Evolutionary conservation across 1,284 basidiomycete genomes (phyloP).

Genomic region (Mycosarcoma mackinlayi): DNA sequence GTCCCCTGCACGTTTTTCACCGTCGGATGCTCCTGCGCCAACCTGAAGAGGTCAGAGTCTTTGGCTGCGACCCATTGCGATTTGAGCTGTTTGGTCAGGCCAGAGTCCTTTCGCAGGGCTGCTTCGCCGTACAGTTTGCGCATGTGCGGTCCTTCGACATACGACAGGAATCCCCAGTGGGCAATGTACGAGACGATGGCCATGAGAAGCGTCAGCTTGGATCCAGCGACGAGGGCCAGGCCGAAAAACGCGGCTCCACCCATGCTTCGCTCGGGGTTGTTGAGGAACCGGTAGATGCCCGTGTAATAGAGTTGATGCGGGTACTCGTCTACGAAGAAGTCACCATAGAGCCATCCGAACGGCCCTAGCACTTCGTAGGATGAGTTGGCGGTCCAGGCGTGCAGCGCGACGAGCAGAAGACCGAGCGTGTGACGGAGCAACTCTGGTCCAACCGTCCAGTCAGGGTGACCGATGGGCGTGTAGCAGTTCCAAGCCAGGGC

Average conservation of each 20-base stretch:
- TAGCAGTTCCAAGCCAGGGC: conserved; percentile 61
- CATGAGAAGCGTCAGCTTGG: conserved; percentile 84
- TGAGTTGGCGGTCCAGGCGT: conserved; percentile 89
- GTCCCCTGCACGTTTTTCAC: conserved; percentile 90
- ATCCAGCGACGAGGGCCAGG: conserved; percentile 87
- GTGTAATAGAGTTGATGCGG: conserved; percentile 91
- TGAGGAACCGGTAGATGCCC: conserved; percentile 90
- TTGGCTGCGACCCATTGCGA: conserved; percentile 78
- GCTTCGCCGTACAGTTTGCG: conserved; percentile 87
- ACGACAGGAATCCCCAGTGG: conserved; percentile 69
- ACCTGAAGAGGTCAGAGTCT: conserved; percentile 72
- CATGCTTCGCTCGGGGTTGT: conserved; percentile 90
- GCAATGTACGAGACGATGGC: conserved; percentile 82
- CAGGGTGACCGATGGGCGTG: conserved; percentile 48
- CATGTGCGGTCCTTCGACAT: conserved; percentile 84
- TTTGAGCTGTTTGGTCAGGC: conserved; percentile 95
- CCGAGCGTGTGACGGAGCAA: conserved; percentile 78
- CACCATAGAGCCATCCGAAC: conserved; percentile 69
- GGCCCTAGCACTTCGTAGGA: conserved; percentile 89
- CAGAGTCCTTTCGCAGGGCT: conserved; percentile 90
- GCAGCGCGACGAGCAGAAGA: conserved; percentile 80
- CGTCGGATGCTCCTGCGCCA: conserved; percentile 67
- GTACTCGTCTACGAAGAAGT: conserved; percentile 94
- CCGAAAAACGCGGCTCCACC: conserved; percentile 96
- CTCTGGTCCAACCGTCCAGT: conserved; percentile 90